A percentile compares a stretch with the other conserved stretches of the same genome.
Evolutionary conservation across 2,329 filamentous ascomycete genomes (phyloP).

Genomic region (Canariomyces notabilis): DNA sequence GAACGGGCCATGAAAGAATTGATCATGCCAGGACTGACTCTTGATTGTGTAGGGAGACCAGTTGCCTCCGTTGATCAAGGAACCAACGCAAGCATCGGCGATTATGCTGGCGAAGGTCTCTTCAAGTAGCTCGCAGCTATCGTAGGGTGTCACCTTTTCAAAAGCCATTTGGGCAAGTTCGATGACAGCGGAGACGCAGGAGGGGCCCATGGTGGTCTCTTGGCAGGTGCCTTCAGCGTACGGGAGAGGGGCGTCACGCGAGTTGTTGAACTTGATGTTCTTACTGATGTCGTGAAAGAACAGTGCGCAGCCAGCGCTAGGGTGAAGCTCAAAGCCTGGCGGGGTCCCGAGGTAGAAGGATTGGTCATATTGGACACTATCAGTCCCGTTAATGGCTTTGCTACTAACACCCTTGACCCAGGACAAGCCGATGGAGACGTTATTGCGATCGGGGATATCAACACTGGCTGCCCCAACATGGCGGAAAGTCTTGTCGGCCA

Average conservation of each 20-base stretch:
- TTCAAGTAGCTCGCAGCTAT: constrained; percentile 8
- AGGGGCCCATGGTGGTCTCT: constrained; percentile 1
- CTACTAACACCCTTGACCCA: constrained; percentile 7
- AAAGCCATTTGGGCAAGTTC: constrained; percentile 5
- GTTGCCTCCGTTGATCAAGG: not conserved
- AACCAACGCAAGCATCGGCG: constrained; percentile 2
- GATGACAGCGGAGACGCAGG: constrained; percentile 4
- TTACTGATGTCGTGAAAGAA: constrained; percentile 11
- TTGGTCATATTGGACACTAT: constrained; percentile 2
- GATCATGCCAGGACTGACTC: not conserved
- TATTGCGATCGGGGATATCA: not conserved
- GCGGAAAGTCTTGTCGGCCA: constrained; percentile 1
- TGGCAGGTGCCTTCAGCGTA: constrained; percentile 4
- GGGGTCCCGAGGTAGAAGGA: constrained; percentile 11
- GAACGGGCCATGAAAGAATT: not conserved
- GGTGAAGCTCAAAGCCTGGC: not conserved
- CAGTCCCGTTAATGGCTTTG: not conserved
- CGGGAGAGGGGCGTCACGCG: not conserved
- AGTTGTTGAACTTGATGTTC: constrained; percentile 2
- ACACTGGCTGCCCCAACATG: constrained; percentile 1
- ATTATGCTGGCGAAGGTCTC: constrained; percentile 5
- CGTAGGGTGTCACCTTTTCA: not conserved
- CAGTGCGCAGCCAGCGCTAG: constrained; percentile 5
- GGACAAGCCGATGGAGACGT: not conserved
- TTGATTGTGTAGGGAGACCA: constrained; percentile 4